Evolutionary conservation across 192 early-diverging fungal species (phyloP).

Genomic region (Coemansia furcata): DNA sequence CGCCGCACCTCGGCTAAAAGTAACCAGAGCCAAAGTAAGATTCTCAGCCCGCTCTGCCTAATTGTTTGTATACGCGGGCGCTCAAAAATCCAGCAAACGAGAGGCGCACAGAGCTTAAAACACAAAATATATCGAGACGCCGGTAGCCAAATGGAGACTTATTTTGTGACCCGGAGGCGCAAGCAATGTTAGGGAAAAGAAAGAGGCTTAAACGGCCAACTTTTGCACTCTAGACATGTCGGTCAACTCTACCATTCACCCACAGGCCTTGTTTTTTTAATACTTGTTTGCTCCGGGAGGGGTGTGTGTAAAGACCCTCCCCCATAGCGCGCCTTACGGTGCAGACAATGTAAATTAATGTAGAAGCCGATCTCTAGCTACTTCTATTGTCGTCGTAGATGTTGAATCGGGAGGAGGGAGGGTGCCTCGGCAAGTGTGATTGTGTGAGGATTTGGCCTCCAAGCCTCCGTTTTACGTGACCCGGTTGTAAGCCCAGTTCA

Average conservation of each 20-base stretch:
- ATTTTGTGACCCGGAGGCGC: not conserved
- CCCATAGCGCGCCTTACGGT: not conserved
- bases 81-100: not conserved
- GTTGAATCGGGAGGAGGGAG: not conserved
- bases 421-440: not conserved
- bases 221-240: not conserved
- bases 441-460: not conserved
- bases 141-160: not conserved
- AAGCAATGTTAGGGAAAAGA: not conserved
- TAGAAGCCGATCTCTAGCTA: constrained; percentile 1
- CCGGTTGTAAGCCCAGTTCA: not conserved
- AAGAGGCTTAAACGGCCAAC: not conserved
- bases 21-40: not conserved
- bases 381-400: not conserved
- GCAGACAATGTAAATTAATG: not conserved
- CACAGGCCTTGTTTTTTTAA: not conserved
- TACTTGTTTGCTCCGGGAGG: not conserved
- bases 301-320: not conserved
- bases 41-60: not conserved
- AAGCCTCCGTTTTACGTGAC: not conserved
- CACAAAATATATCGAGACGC: not conserved
- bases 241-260: not conserved
- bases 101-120: constrained; percentile 3
- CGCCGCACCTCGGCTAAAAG: constrained; percentile 3
- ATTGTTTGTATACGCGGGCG: not conserved